Evolutionary conservation across 192 early-diverging fungal species (phyloP).

Genomic region (Podila verticillata): DNA sequence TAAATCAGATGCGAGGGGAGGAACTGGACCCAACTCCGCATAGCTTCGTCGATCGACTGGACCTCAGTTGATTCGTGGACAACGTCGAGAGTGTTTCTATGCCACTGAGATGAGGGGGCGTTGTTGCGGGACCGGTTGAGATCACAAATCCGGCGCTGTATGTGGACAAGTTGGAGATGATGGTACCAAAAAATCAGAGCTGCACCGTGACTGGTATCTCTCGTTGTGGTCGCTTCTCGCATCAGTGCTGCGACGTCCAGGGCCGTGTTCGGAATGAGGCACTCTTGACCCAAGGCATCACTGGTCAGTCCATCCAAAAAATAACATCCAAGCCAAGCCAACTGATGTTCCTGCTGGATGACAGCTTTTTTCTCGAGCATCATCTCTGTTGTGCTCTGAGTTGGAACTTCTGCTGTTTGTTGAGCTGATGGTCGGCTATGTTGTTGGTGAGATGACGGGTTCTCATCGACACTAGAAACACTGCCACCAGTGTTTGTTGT

Average conservation of each 20-base stretch:
- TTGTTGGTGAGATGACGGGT: neutral
- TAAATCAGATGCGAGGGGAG: neutral
- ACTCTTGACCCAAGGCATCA: constrained; percentile 11
- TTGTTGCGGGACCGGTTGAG: constrained; percentile 15
- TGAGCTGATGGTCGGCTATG: neutral
- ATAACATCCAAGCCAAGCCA: constrained; percentile 31
- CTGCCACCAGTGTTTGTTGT: constrained; percentile 2
- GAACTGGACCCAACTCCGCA: neutral
- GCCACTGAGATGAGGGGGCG: neutral
- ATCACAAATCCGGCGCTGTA: constrained; percentile 29
- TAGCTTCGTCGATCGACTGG: neutral
- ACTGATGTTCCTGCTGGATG: constrained; percentile 26
- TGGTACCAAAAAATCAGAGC: constrained; percentile 42
- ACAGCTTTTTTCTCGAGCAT: neutral
- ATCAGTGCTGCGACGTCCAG: constrained; percentile 28
- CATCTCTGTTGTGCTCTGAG: neutral
- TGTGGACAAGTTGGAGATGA: constrained; percentile 27
- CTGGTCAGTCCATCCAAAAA: constrained; percentile 36
- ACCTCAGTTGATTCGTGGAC: too few relatives aligned
- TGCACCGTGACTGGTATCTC: constrained; percentile 17
- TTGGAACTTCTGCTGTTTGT: neutral
- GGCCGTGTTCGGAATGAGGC: constrained; percentile 4
- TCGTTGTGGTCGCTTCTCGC: constrained; percentile 13
- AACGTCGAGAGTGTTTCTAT: too few relatives aligned
- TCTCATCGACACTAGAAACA: neutral